phyloP scores from a whole-genome alignment of 2,329 filamentous ascomycete species.

The Hymenotorrendiella dingleyae region DNA sequence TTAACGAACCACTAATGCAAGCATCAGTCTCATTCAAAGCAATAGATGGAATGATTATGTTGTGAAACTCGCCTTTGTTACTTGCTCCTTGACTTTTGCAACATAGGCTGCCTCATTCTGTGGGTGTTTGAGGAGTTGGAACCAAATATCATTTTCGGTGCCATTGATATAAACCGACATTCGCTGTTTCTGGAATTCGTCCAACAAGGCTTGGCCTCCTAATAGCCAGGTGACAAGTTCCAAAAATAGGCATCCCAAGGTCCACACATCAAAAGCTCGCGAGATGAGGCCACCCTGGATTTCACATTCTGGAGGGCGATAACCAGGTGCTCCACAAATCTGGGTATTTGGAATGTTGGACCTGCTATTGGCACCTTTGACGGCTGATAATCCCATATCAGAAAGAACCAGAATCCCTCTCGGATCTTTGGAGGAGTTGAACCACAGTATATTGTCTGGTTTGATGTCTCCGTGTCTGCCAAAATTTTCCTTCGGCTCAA shows the following conservation, averaged over 20 bases:
- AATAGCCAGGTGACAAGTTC: slow-evolving; percentile 23
- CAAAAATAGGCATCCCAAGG: slow-evolving; percentile 26
- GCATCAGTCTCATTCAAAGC: too few species aligned
- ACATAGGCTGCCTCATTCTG: not conserved
- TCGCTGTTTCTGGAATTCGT: slow-evolving; percentile 1
- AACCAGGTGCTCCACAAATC: slow-evolving; percentile 5
- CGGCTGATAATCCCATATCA: slow-evolving; percentile 21
- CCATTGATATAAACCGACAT: slow-evolving; percentile 1
- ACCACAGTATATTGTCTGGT: slow-evolving; percentile 26
- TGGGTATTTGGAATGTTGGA: slow-evolving; percentile 2
- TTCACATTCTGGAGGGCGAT: slow-evolving; percentile 20
- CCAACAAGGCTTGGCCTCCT: slow-evolving; percentile 2
- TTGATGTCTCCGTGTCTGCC: slow-evolving; percentile 30
- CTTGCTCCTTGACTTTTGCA: slow-evolving; percentile 6
- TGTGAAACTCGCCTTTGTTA: slow-evolving; percentile 2
- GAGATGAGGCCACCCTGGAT: slow-evolving; percentile 11
- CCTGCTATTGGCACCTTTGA: slow-evolving; percentile 10
- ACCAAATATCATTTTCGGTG: slow-evolving; percentile 1
- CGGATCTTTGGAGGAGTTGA: slow-evolving; percentile 3
- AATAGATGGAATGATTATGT: not conserved
- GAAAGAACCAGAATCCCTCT: slow-evolving; percentile 15
- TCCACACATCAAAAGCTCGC: slow-evolving; percentile 25
- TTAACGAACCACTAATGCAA: slow-evolving; percentile 1
- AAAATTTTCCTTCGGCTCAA: slow-evolving; percentile 1
- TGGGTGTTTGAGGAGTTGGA: not conserved